Evolutionary conservation across 1,284 basidiomycete genomes (phyloP), one percentile per base, ranked within the genome.

Genomic region (Flammula alnicola): DNA sequence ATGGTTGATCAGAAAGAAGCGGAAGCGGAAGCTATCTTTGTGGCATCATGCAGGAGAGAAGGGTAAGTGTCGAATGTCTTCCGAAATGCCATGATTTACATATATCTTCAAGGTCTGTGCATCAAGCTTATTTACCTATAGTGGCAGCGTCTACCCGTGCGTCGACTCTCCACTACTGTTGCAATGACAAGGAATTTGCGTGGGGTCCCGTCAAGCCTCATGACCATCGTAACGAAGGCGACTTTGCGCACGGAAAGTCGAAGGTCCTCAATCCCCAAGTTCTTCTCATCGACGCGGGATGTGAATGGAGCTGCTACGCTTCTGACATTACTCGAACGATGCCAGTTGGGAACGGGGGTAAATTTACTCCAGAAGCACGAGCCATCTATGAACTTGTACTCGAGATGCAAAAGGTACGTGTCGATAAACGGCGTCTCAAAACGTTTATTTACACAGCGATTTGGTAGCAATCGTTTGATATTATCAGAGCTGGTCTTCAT

Each of bases 21-120:
- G 0, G 93, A 95, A 65, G 94, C 91, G 0, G 93, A 95, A 65
- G 94, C 93, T 0, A 78, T 95, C 4, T 97, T 96, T 56, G 89
- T 93, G 3, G 91, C 93, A 2, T 86, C 86, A 3, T 95, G 93
- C 68, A 75, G 91, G 41, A 77, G 91, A 54, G 84, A 91, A 70
- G 92, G 91, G 91, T 93, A 43, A 57, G 82, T 68, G 11, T 19
- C 40, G 33, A 32, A n/a, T 38, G 1, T 27, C 17, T 51, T 30
- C 16, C 1, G 37, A 25, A 5, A 22, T 31, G 9, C n/a, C 3
- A 20, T 29, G n/a, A 29, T 20, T 11, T 12, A 49, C 22, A 36
- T 33, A n/a, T 29, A 17, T 20, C 91, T 45, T 44, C 12, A 45
- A 93, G 91, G 14, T 77, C 91, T 3, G 78, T 84, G n/a, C 90